Evolutionary conservation across 2,329 filamentous ascomycete genomes (phyloP), one percentile per base, ranked within the genome.

Genomic region (Alternaria tenuissima): DNA sequence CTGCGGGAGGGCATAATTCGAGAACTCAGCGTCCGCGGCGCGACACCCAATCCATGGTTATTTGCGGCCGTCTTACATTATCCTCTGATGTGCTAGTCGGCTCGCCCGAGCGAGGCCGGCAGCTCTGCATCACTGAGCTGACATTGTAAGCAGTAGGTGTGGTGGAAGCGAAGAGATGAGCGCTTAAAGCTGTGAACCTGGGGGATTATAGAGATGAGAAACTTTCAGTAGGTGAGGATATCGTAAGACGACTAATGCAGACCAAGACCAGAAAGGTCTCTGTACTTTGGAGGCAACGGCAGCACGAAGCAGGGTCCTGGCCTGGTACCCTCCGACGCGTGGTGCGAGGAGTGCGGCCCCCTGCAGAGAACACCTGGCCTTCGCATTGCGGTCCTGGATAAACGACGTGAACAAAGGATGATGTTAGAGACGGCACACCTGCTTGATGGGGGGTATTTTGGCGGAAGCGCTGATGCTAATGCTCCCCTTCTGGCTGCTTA

Each of bases 401-500:
- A 36, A 44, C 26, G 44, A 51, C n/a, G 36, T 26, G 18, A 44
- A 44, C 32, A 55, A 34, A 22, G 43, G 52, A 55, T 55, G 46
- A 55, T 56, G n/a, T 32, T 11, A 14, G 38, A 42, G 38, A 16
- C n/a, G 32, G 12, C 30, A 46, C 48, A 57, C 32, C 14, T 30
- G 55, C 53, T 52, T 22, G 55, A 65, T 58, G 52, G 44, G 62
- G 58, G 47, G 53, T 53, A 63, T 63, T 61, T 65, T 63, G 65
- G 67, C 57, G 60, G 49, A 51, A 55, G 59, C 41, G 64, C 51
- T 62, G 61, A 53, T 57, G 52, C 55, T 67, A 64, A 71, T 67
- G 65, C 41, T 59, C 70, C 67, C 60, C 55, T 68, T 71, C 52
- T 62, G 68, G 66, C 68, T 67, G 71, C 69, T 74, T 53, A 64